phyloP scores from a whole-genome alignment of 2,329 filamentous ascomycete species.

The Aureobasidium sp. region DNA sequence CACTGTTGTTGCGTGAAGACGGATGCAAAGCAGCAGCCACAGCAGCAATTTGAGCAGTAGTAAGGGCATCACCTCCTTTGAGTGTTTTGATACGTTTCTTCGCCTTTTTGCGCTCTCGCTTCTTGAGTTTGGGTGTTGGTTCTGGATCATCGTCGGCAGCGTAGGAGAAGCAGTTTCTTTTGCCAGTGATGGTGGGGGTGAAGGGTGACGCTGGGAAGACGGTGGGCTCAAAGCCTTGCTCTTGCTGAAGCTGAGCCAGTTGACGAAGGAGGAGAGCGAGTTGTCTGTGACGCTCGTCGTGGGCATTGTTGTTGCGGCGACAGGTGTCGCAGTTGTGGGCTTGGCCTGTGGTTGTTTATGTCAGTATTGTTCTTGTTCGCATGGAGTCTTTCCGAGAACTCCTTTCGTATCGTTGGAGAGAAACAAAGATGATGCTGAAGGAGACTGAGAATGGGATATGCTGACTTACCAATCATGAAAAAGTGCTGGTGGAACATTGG shows the following conservation, averaged over 20 bases:
- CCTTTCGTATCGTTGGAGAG: too few relatives aligned
- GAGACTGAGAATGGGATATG: not conserved
- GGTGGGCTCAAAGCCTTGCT: constrained; percentile 9
- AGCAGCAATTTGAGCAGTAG: constrained; percentile 20
- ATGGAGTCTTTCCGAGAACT: not conserved
- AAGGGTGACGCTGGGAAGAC: not conserved
- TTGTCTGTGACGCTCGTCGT: constrained; percentile 33
- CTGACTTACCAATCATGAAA: constrained; percentile 28
- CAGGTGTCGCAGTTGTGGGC: constrained; percentile 26
- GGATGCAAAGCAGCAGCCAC: constrained; percentile 18
- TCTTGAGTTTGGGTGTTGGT: not conserved
- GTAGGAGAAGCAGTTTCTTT: not conserved
- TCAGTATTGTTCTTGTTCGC: not conserved
- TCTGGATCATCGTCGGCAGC: not conserved
- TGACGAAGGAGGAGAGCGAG: constrained; percentile 22
- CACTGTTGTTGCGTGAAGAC: not conserved
- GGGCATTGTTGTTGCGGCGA: constrained; percentile 29
- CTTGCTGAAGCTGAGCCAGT: constrained; percentile 21
- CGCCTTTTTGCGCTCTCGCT: constrained; percentile 13
- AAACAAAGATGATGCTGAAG: not conserved
- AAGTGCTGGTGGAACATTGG: constrained; percentile 40
- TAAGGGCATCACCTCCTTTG: constrained; percentile 22
- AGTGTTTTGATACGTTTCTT: constrained; percentile 24
- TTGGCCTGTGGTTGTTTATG: constrained; percentile 13
- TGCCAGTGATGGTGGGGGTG: not conserved